Percentiles rank a stretch among this genome's conserved stretches.
phyloP scores from a whole-genome alignment of 768 basidiomycete species.

The Podaxis pistillaris region DNA sequence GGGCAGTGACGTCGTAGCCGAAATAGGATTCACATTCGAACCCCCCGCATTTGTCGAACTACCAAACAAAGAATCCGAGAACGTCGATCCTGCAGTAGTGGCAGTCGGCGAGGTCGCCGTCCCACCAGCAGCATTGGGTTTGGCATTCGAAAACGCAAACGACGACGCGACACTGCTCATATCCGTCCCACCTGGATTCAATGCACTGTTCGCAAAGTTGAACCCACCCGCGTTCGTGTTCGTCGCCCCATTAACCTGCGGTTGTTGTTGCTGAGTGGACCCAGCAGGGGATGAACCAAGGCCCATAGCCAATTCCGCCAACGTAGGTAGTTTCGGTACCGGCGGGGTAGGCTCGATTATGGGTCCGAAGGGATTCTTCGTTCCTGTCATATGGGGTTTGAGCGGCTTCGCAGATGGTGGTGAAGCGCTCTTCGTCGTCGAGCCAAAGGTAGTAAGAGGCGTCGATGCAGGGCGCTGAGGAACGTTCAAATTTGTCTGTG shows the following conservation, averaged over 20 bases:
- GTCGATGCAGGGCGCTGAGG: slow-evolving; percentile 72
- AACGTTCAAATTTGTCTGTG: slow-evolving; percentile 24
- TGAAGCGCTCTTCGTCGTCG: slow-evolving; percentile 27
- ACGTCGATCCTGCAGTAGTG: slow-evolving; percentile 38
- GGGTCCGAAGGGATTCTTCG: slow-evolving; percentile 91
- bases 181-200: slow-evolving; percentile 47
- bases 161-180: slow-evolving; percentile 74
- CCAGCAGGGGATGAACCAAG: slow-evolving; percentile 21
- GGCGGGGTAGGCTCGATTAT: slow-evolving; percentile 61
- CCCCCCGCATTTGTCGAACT: slow-evolving; percentile 24
- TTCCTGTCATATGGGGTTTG: slow-evolving; percentile 88
- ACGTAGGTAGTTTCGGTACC: slow-evolving; percentile 73
- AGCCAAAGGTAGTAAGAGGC: slow-evolving; percentile 48
- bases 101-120: slow-evolving; percentile 23
- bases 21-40: slow-evolving; percentile 26
- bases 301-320: slow-evolving; percentile 75
- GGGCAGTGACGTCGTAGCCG: slow-evolving; percentile 12
- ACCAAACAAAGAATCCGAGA: slow-evolving; percentile 48
- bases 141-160: slow-evolving; percentile 47
- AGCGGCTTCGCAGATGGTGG: slow-evolving; percentile 60
- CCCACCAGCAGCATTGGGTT: slow-evolving; percentile 18
- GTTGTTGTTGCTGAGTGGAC: slow-evolving; percentile 21
- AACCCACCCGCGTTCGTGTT: slow-evolving; percentile 27
- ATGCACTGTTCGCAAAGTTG: slow-evolving; percentile 37
- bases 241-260: slow-evolving; percentile 21